phyloP scores from a whole-genome alignment of 768 basidiomycete genomes.

The Suillus discolor region DNA sequence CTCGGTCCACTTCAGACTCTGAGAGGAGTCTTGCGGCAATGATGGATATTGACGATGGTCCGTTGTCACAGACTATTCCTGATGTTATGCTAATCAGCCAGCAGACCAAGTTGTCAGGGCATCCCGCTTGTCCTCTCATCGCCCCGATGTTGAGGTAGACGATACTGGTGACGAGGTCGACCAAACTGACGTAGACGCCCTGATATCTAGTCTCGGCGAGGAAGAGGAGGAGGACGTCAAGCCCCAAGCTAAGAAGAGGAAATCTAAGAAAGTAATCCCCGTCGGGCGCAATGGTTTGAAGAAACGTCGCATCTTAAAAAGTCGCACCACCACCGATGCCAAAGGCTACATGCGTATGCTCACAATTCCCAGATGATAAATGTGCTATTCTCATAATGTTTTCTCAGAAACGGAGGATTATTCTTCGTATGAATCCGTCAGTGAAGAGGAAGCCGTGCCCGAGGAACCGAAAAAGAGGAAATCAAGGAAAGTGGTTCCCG shows the following conservation, averaged over 20 bases:
- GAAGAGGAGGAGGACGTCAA: conserved; percentile 30
- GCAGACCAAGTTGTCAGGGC: conserved; percentile 30
- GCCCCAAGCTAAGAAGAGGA: conserved; percentile 40
- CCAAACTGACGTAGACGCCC: conserved; percentile 32
- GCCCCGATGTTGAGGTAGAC: conserved; percentile 29
- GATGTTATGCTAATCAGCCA: conserved; percentile 15
- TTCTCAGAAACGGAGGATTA: conserved; percentile 72
- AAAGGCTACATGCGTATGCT: conserved; percentile 76
- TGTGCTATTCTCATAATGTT: conserved; percentile 1
- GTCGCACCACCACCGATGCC: conserved; percentile 52
- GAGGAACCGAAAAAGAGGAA: conserved; percentile 17
- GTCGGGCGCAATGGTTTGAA: conserved; percentile 76
- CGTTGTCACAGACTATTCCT: conserved; percentile 22
- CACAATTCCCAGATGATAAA: not conserved
- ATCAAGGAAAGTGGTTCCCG: conserved; percentile 60
- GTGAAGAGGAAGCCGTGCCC: conserved; percentile 50
- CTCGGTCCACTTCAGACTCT: conserved; percentile 41
- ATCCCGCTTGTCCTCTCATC: conserved; percentile 22
- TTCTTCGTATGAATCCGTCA: conserved; percentile 79
- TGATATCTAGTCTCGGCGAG: conserved; percentile 29
- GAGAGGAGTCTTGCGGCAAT: conserved; percentile 53
- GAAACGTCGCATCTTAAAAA: conserved; percentile 69
- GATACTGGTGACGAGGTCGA: conserved; percentile 29
- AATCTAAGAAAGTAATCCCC: conserved; percentile 40
- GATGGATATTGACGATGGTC: conserved; percentile 82